These are phyloP conservation scores for Soucietia sequanensis DNA, from an alignment of 805 yeast species.

Conservation along the genomic window DNA sequence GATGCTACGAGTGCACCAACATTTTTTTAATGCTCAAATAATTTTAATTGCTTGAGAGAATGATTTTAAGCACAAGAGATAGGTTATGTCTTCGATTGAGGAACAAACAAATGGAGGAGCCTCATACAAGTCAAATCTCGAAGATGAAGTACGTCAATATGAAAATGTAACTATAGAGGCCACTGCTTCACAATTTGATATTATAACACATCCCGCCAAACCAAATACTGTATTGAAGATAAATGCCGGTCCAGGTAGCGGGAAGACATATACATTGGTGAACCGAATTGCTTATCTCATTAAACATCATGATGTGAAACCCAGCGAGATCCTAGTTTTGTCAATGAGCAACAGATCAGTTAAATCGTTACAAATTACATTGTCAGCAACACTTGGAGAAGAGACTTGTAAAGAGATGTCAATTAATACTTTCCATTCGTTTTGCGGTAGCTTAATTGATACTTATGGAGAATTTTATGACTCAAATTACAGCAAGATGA, in stretches of 20 bases:
- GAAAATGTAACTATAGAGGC: too few relatives aligned
- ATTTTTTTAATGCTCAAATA: too few relatives aligned
- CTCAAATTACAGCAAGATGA: constrained; percentile 11
- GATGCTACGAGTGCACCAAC: too few relatives aligned
- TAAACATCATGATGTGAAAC: constrained; percentile 32
- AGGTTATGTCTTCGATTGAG: too few relatives aligned
- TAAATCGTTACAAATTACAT: constrained; percentile 38
- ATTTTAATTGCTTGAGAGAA: too few relatives aligned
- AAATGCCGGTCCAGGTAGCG: constrained; percentile 74
- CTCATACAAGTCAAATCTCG: too few relatives aligned
- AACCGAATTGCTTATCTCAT: constrained; percentile 52
- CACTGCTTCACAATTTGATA: too few relatives aligned
- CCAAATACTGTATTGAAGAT: constrained; percentile 47
- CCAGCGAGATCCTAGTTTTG: constrained; percentile 57
- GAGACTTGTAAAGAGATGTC: constrained; percentile 32
- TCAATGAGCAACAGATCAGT: constrained; percentile 73
- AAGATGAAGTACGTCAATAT: too few relatives aligned
- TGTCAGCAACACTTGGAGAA: constrained; percentile 31
- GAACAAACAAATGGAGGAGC: too few relatives aligned
- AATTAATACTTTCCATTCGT: constrained; percentile 63
- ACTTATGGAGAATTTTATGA: constrained; percentile 24
- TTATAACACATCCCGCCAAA: too few relatives aligned
- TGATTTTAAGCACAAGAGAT: too few relatives aligned
- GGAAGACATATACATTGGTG: constrained; percentile 63
- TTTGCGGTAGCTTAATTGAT: constrained; percentile 51